A percentile compares a stretch with the other conserved stretches of the same genome.
These are phyloP conservation scores for Globisporangium viniferum DNA, from an alignment of 352 stramenopile genomes.

Conservation along the genomic window DNA sequence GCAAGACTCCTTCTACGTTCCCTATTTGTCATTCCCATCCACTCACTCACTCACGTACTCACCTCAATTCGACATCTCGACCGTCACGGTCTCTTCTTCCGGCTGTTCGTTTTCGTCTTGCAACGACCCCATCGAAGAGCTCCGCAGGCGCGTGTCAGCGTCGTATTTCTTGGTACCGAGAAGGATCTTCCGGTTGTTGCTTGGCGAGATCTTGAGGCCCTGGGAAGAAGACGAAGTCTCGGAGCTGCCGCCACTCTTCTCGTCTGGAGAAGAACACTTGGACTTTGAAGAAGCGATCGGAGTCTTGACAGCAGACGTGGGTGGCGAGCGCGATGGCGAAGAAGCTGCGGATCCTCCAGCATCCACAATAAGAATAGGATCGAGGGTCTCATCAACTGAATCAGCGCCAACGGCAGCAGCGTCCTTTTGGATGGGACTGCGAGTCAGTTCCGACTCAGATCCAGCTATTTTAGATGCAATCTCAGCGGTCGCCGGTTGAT, in stretches of 20 bases:
- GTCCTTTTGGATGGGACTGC: not conserved
- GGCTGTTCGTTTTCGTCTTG: constrained; percentile 23
- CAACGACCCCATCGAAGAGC: constrained; percentile 39
- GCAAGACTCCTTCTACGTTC: not conserved
- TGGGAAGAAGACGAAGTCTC: not conserved
- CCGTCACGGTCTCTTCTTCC: not conserved
- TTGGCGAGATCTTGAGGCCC: constrained; percentile 41
- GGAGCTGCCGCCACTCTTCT: not conserved
- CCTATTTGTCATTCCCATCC: not conserved
- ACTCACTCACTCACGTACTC: not conserved
- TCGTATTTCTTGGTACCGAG: constrained; percentile 25
- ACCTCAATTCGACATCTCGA: constrained; percentile 7
- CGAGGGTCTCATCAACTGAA: constrained; percentile 2
- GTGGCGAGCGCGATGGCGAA: not conserved
- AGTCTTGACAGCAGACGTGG: constrained; percentile 1
- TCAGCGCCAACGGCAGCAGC: not conserved
- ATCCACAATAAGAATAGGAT: not conserved
- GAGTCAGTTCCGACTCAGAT: not conserved
- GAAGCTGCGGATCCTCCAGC: not conserved
- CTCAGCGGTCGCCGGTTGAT: not conserved
- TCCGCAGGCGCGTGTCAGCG: constrained; percentile 26
- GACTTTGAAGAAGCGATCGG: constrained; percentile 7
- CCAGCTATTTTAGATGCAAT: constrained; percentile 6
- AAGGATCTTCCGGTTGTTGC: constrained; percentile 47
- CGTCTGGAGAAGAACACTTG: constrained; percentile 1